Evolutionary conservation across 164 flowering plant genomes (phyloP).

Genomic region (Vitis cinerea): DNA sequence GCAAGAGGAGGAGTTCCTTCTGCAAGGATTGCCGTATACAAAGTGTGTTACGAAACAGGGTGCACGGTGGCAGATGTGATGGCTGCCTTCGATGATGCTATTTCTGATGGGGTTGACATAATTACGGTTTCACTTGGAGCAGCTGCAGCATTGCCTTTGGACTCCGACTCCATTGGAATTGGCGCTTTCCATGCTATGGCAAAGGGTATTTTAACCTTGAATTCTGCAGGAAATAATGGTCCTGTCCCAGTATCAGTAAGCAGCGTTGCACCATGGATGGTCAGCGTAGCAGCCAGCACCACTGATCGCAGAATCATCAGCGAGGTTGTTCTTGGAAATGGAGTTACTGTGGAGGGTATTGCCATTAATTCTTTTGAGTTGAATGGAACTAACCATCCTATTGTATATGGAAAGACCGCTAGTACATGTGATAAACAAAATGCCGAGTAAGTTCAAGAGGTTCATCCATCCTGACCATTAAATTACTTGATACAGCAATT

Average conservation of each 20-base stretch:
- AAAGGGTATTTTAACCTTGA: slow-evolving; percentile 21
- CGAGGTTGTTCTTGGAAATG: slow-evolving; percentile 29
- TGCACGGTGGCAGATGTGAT: slow-evolving; percentile 8
- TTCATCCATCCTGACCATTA: too few species aligned
- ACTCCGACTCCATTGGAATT: slow-evolving; percentile 11
- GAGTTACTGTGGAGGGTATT: slow-evolving; percentile 18
- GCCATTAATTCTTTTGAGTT: slow-evolving; percentile 20
- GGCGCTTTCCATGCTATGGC: slow-evolving; percentile 41
- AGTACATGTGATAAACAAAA: neutral
- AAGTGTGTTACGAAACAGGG: slow-evolving; percentile 10
- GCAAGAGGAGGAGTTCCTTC: slow-evolving; percentile 46
- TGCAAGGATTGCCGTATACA: slow-evolving; percentile 37
- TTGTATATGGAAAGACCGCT: slow-evolving; percentile 14
- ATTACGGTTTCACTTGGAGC: slow-evolving; percentile 20
- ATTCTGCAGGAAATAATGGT: slow-evolving; percentile 30
- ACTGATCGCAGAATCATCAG: slow-evolving; percentile 25
- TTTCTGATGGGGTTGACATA: slow-evolving; percentile 43
- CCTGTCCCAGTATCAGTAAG: neutral
- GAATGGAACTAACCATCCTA: slow-evolving; percentile 8
- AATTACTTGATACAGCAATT: too few species aligned
- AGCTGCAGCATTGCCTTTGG: neutral
- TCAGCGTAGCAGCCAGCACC: slow-evolving; percentile 33
- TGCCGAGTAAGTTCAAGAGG: slow-evolving; percentile 6
- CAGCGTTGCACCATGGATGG: slow-evolving; percentile 33
- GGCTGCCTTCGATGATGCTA: slow-evolving; percentile 41